Evolutionary conservation across 139 green algal species (phyloP).

Genomic region (Diplosphaera chodatii): DNA sequence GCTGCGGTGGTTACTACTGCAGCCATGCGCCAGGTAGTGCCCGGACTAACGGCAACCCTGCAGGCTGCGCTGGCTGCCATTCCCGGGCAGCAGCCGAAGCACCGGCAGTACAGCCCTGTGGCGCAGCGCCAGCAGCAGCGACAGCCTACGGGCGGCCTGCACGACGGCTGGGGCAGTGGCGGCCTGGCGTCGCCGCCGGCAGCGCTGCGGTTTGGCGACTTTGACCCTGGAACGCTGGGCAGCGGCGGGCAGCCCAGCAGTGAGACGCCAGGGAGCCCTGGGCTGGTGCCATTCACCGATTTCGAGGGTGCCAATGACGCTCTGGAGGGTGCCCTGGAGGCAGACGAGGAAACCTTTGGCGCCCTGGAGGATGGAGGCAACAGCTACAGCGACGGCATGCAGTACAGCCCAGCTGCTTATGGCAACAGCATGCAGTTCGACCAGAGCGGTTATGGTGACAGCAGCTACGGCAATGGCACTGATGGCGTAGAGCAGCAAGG

Average conservation of each 20-base stretch:
- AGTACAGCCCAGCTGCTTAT: too few relatives aligned
- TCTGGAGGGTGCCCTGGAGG: background rate
- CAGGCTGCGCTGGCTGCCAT: background rate
- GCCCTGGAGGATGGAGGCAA: too few relatives aligned
- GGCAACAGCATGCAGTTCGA: too few relatives aligned
- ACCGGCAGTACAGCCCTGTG: background rate
- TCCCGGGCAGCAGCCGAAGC: too few relatives aligned
- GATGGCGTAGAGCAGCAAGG: too few relatives aligned
- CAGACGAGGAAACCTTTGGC: too few relatives aligned
- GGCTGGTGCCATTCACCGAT: background rate
- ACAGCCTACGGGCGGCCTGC: too few relatives aligned
- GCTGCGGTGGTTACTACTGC: background rate
- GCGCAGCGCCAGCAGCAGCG: background rate
- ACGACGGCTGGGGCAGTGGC: too few relatives aligned
- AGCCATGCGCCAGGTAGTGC: background rate
- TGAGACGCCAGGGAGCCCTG: background rate
- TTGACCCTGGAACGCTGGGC: background rate
- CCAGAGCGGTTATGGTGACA: too few relatives aligned
- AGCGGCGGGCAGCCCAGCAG: too few relatives aligned
- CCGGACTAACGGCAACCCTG: background rate
- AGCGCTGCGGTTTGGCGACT: background rate
- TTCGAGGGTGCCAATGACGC: background rate
- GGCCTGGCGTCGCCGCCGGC: background rate
- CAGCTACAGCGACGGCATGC: too few relatives aligned
- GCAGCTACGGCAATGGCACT: background rate